phyloP scores from a whole-genome alignment of 768 basidiomycete genomes.

The Pluteus cervinus region DNA sequence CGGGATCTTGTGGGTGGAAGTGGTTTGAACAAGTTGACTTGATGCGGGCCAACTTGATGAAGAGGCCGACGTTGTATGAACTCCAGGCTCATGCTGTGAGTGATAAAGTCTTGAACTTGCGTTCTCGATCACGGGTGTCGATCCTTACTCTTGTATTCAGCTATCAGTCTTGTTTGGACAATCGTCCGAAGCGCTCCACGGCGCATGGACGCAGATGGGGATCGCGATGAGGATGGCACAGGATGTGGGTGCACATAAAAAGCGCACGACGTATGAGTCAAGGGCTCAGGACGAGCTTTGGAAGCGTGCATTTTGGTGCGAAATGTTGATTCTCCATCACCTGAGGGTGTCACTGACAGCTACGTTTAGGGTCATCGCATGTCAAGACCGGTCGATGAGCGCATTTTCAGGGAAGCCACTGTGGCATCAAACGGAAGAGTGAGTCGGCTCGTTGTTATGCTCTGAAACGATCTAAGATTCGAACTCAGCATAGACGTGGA shows the following conservation, averaged over 20 bases:
- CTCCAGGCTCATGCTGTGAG: slow-evolving; percentile 64
- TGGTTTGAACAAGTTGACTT: slow-evolving; percentile 64
- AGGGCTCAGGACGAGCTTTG: slow-evolving; percentile 66
- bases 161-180: slow-evolving; percentile 42
- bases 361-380: slow-evolving; percentile 52
- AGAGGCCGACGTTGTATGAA: slow-evolving; percentile 60
- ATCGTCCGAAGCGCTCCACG: slow-evolving; percentile 42
- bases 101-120: slow-evolving; percentile 14
- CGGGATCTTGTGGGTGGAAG: slow-evolving; percentile 64
- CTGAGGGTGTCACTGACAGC: slow-evolving; percentile 10
- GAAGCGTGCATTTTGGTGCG: slow-evolving; percentile 62
- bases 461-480: slow-evolving; percentile 31
- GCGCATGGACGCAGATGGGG: slow-evolving; percentile 59
- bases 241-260: slow-evolving; percentile 68
- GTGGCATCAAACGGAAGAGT: slow-evolving; percentile 73
- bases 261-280: slow-evolving; percentile 43
- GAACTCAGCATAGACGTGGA: slow-evolving; percentile 65
- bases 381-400: slow-evolving; percentile 41
- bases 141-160: slow-evolving; percentile 32
- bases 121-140: slow-evolving; percentile 40
- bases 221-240: slow-evolving; percentile 67
- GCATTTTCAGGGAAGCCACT: slow-evolving; percentile 61
- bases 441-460: slow-evolving; percentile 16
- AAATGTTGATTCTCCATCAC: slow-evolving; percentile 21
- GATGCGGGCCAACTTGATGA: slow-evolving; percentile 51